Conservation (phyloP, 306 rosid genomes). For the Cucurbita pepo region DNA sequence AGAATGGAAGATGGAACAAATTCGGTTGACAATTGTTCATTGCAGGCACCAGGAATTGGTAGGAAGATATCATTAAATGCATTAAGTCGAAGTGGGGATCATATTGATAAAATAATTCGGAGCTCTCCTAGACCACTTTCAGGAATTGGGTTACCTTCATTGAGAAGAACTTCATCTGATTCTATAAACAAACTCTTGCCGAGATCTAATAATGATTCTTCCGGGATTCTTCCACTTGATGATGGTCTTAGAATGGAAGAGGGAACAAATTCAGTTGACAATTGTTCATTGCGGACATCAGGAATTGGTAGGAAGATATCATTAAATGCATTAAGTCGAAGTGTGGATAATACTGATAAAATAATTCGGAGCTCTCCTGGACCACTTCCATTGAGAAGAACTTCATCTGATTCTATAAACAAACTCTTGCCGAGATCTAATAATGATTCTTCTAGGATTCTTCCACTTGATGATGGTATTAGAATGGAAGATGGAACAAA, state of each 20-base stretch:
- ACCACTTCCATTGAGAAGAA: conserved; percentile 41
- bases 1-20: conserved; percentile 26
- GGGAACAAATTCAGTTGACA: conserved; percentile 27
- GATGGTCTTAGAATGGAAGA: conserved; percentile 27
- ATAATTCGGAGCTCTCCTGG: conserved; percentile 20
- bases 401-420: conserved; percentile 28
- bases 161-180: conserved; percentile 45
- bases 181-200: conserved; percentile 26
- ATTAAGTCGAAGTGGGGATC: conserved; percentile 42
- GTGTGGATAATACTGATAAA: conserved; percentile 52
- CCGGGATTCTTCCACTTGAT: conserved; percentile 20
- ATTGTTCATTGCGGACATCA: conserved; percentile 21
- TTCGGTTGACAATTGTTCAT: conserved; percentile 25
- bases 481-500: conserved; percentile 26
- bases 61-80: conserved; percentile 48
- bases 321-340: conserved; percentile 31
- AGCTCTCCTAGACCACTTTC: conserved; percentile 23
- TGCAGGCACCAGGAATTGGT: conserved; percentile 30
- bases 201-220: conserved; percentile 36
- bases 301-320: conserved; percentile 50
- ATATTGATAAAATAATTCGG: conserved; percentile 33
- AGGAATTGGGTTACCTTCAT: conserved; percentile 36
- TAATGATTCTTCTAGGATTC: conserved; percentile 27
- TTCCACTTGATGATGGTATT: conserved; percentile 24
- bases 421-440: conserved; percentile 35